Evolutionary conservation across 768 basidiomycete species (phyloP).

Genomic region (Leccinum broughii): DNA sequence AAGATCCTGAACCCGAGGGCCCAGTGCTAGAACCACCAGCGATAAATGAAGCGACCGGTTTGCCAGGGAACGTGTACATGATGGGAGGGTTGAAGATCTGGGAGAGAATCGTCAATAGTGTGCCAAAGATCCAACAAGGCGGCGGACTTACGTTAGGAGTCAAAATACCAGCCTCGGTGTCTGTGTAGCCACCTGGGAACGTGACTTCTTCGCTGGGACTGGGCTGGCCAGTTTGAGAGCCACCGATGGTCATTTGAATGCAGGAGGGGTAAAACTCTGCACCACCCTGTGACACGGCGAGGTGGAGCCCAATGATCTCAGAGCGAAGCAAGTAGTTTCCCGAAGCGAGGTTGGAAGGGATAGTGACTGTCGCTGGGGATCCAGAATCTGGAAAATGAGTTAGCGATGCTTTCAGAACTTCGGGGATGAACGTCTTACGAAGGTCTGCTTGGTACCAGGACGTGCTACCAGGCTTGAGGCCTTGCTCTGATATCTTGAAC

Average conservation of each 20-base stretch:
- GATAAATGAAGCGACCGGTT: constrained; percentile 44
- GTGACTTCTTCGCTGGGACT: constrained; percentile 42
- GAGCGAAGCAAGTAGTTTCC: constrained; percentile 77
- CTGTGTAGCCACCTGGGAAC: constrained; percentile 71
- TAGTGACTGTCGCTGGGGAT: constrained; percentile 36
- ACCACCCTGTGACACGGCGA: constrained; percentile 50
- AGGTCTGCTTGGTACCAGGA: constrained; percentile 53
- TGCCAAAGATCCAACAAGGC: not conserved
- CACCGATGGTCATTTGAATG: constrained; percentile 28
- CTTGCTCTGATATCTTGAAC: constrained; percentile 72
- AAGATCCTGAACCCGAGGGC: constrained; percentile 6
- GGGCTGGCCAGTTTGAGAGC: constrained; percentile 27
- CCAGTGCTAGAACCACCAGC: constrained; percentile 12
- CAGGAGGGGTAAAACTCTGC: constrained; percentile 42
- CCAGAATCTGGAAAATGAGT: constrained; percentile 36
- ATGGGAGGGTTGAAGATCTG: constrained; percentile 31
- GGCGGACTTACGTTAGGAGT: constrained; percentile 40
- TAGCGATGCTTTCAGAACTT: not conserved
- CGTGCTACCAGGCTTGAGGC: constrained; percentile 33
- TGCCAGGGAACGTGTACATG: constrained; percentile 54
- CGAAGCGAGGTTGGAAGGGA: constrained; percentile 54
- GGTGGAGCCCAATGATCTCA: constrained; percentile 77
- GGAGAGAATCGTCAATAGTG: not conserved
- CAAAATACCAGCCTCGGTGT: constrained; percentile 68
- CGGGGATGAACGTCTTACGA: constrained; percentile 34